Evolutionary conservation across 495 filamentous ascomycete genomes (phyloP), one percentile per base, ranked within the genome.

Genomic region (Hapsidospora chrysogenum): DNA sequence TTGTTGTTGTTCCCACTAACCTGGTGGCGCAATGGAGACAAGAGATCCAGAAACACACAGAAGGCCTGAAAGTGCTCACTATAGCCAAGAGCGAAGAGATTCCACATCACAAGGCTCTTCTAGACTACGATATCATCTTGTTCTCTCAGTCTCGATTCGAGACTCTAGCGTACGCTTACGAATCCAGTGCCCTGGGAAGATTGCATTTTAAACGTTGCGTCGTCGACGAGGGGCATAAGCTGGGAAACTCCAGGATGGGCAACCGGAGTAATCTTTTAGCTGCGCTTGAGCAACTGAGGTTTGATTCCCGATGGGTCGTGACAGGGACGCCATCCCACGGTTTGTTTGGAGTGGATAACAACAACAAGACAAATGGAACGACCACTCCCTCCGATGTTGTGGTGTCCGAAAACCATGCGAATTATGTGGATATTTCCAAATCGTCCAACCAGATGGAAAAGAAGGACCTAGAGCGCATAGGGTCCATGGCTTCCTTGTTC

Each of bases 211-310:
- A 92, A 39, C 70, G 87, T 9, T 69, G 87, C 29, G 85, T 96
- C 23, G 75, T 92, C 21, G 87, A 96, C 37, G 87, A 96, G 64
- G 87, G 87, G 1, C 85, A 95, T 48, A 77, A 69, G 28, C 73
- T 92, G 27, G 78, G 78, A 0, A 68, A 63, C 20, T 54, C 58
- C 0, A 60, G 66, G 4, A 52, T 58, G 13, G 69, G 66, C 10
- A 58, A 58, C 23, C 72, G 65, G 37, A 77, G 70, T 11, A 76
- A 80, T 30, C 63, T 85, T 25, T 68, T 78, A 25, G 60, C 67
- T 19, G 65, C 83, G 7, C 58, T 87, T 0, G 68, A 78, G 15
- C 62, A 67, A 31, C 60, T 96, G 4, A 64, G 70, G 20, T 66
- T 83, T 16, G 71, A 84, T 22, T 67, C 81, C 9, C 71, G 78